phyloP scores from a whole-genome alignment of 2,329 filamentous ascomycete genomes.

The Thielaviopsis ethacetica region DNA sequence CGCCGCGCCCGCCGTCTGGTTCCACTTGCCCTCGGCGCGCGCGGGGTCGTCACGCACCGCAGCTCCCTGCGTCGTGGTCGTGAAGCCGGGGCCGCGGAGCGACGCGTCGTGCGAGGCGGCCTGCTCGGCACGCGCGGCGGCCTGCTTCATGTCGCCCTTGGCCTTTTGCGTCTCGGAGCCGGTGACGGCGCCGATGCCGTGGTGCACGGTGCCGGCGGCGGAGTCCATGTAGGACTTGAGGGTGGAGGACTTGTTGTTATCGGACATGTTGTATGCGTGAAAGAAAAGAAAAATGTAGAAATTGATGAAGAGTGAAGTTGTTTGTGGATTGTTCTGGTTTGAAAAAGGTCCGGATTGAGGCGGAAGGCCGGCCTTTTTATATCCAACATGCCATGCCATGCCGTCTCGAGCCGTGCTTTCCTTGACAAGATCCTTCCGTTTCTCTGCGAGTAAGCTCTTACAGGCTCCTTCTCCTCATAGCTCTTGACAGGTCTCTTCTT shows the following conservation, averaged over 20 bases:
- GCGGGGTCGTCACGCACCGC: slow-evolving; percentile 56
- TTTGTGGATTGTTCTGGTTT: background rate
- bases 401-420: background rate
- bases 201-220: slow-evolving; percentile 57
- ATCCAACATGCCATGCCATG: too few species aligned
- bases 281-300: too few species aligned
- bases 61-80: slow-evolving; percentile 50
- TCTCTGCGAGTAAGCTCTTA: too few species aligned
- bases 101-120: slow-evolving; percentile 58
- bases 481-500: too few species aligned
- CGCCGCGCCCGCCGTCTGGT: slow-evolving; percentile 74
- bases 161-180: slow-evolving; percentile 53
- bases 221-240: slow-evolving; percentile 63
- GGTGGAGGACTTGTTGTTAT: slow-evolving; percentile 41
- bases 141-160: slow-evolving; percentile 48
- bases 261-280: slow-evolving; percentile 4
- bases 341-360: background rate
- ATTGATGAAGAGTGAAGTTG: too few species aligned
- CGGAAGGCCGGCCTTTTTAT: background rate
- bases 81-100: slow-evolving; percentile 52
- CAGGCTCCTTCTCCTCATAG: too few species aligned
- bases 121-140: slow-evolving; percentile 48
- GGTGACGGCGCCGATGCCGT: slow-evolving; percentile 52
- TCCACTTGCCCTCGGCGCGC: slow-evolving; percentile 58
- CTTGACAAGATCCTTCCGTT: background rate